These are phyloP conservation scores for Monascus ruber DNA, from an alignment of 2,329 filamentous ascomycete genomes.

Conservation along the genomic window DNA sequence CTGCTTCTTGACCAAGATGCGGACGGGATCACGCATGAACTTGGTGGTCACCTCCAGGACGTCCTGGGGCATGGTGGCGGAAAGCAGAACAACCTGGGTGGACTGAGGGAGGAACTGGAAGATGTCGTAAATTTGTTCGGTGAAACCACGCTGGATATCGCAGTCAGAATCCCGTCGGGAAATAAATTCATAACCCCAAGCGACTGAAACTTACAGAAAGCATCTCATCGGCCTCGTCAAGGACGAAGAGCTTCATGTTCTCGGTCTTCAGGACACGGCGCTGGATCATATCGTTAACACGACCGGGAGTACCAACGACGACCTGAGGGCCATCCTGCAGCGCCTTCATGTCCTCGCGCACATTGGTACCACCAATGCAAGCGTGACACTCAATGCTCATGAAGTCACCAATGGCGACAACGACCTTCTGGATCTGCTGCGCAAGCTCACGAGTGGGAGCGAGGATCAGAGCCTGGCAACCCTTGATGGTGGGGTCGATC, in stretches of 20 bases:
- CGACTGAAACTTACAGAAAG: constrained; percentile 37
- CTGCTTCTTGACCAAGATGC: constrained; percentile 99
- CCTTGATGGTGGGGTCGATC: constrained; percentile 89
- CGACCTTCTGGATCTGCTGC: constrained; percentile 99
- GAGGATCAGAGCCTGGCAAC: constrained; percentile 95
- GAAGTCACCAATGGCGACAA: constrained; percentile 97
- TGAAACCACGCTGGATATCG: constrained; percentile 71
- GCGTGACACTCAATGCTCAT: constrained; percentile 99
- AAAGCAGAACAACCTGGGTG: constrained; percentile 95
- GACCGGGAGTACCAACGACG: constrained; percentile 93
- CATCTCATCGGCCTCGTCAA: constrained; percentile 99
- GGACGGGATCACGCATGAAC: constrained; percentile 99
- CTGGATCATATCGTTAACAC: constrained; percentile 99
- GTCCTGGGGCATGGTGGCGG: constrained; percentile 97
- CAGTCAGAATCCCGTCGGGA: constrained; percentile 3
- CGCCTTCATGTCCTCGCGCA: constrained; percentile 97
- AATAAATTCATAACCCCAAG: neutral
- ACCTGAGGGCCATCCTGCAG: constrained; percentile 93
- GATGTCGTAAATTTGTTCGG: constrained; percentile 99
- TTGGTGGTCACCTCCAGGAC: constrained; percentile 99
- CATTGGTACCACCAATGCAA: constrained; percentile 96
- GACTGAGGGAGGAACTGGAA: constrained; percentile 97
- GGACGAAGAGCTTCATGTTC: constrained; percentile 98
- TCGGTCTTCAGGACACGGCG: constrained; percentile 94
- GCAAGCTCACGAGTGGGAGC: constrained; percentile 97